Conservation (phyloP, 441 rosid genomes). For the Kokia cookei region DNA sequence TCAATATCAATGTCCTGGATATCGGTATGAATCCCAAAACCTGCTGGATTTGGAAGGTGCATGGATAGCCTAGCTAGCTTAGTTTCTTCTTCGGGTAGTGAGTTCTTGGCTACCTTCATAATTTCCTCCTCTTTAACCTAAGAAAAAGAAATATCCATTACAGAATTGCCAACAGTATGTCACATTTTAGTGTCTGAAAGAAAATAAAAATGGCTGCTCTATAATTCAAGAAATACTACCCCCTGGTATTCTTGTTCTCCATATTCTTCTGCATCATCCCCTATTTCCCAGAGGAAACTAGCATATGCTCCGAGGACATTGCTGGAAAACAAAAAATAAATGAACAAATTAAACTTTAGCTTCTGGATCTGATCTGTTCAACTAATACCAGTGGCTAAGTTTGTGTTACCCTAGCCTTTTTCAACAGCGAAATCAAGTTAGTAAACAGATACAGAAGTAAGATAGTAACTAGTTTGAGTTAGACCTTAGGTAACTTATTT, state of each 20-base stretch:
- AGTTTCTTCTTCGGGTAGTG: background rate
- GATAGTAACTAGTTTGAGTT: background rate
- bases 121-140: conserved; percentile 14
- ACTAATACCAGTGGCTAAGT: background rate
- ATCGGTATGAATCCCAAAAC: conserved; percentile 1
- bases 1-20: conserved; percentile 14
- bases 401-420: background rate
- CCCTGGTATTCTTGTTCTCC: conserved; percentile 11
- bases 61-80: conserved; percentile 9
- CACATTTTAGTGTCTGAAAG: background rate
- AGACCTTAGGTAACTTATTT: background rate
- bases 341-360: background rate
- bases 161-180: background rate
- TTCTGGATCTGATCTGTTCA: background rate
- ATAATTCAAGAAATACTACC: conserved; percentile 27
- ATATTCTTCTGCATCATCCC: conserved; percentile 31
- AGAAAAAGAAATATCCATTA: background rate
- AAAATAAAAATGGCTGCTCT: background rate
- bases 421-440: background rate
- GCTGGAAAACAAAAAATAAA: conserved; percentile 35
- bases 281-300: conserved; percentile 77
- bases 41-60: conserved; percentile 1
- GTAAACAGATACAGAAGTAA: background rate
- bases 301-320: conserved; percentile 78
- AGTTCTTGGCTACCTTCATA: background rate